Base-by-base conservation (phyloP, 441 rosid genomes). In the Flueggea neowawraea region DNA sequence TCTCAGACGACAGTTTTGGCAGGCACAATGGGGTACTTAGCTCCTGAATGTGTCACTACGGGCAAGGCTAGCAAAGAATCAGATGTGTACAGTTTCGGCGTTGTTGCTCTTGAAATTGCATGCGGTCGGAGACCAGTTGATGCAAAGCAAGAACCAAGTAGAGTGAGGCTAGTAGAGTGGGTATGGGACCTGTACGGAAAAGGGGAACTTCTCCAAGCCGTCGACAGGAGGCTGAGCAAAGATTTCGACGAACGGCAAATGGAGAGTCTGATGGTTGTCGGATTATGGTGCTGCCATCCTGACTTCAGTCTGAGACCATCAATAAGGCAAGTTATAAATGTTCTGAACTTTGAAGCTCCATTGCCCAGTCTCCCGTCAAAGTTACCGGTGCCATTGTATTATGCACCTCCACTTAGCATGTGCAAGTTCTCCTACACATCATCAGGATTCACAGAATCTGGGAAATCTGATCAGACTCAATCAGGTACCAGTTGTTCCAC, bases 211-310 rank as follows among this genome's bases (percentile, higher is more conserved):
- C 6, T 47, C 16, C 56, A 52, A 11, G 81, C 70, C 9, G 68
- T 72, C 12, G 86, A 85, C 52, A 16, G 55, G 12, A 67, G 69
- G 57, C 64, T 82, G 14, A 17, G 47, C 5, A 33, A 2, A 7
- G 64, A 56, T 14, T 68, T 65, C 9, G 76, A 75, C 12, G 43
- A 5, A 51, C 50, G 36, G 16, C 74, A 75, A 51, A 73, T 52
- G 0, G 54, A 59, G 39, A 32, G 72, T 51, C 49, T 78, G 14
- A 65, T 76, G 62, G 69, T 73, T n/a, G 80, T 76, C 4, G 83
- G 82, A 2, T 39, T 78, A 16, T 74, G 78, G 79, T 81, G 86
- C 68, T 69, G 78, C 54, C 75, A 79, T 53, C 82, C 82, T 8
- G 73, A 72, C 36, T 4, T 28, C 16, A 56, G 14, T 22, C 22